Percentiles rank a stretch among this genome's conserved stretches.
Conservation (phyloP, 805 yeast genomes). For the Lachancea kluyveri region DNA sequence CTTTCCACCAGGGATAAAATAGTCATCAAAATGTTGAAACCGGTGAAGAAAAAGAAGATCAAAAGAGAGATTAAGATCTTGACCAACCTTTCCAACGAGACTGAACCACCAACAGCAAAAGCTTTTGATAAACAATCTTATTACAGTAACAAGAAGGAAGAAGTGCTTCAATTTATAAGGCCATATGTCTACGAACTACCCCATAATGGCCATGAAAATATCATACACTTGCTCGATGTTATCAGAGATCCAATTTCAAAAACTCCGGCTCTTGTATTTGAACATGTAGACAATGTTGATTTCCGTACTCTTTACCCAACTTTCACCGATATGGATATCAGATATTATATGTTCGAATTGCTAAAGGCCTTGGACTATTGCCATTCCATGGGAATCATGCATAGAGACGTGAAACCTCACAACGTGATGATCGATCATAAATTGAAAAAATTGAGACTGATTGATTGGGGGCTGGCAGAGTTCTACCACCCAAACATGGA, state of each 20-base stretch:
- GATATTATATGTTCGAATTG: conserved; percentile 75
- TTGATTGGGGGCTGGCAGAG: conserved; percentile 96
- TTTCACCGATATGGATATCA: conserved; percentile 67
- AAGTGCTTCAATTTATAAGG: conserved; percentile 21
- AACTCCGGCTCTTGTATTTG: conserved; percentile 85
- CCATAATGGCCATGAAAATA: conserved; percentile 49
- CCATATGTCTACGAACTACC: conserved; percentile 25
- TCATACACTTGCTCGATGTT: conserved; percentile 69
- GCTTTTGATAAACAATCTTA: conserved; percentile 22
- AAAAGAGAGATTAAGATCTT: conserved; percentile 83
- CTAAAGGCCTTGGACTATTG: conserved; percentile 81
- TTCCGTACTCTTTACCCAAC: conserved; percentile 77
- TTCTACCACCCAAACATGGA: conserved; percentile 86
- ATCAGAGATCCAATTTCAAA: conserved; percentile 74
- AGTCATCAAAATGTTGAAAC: conserved; percentile 86
- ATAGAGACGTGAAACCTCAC: conserved; percentile 93
- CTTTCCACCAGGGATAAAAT: conserved; percentile 56
- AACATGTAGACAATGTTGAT: conserved; percentile 75
- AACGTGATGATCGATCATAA: conserved; percentile 91
- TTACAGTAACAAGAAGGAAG: conserved; percentile 25
- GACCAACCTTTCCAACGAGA: conserved; percentile 57
- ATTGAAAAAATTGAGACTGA: conserved; percentile 62
- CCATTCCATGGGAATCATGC: conserved; percentile 94
- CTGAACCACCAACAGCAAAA: conserved; percentile 23
- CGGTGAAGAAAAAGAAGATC: conserved; percentile 88